Evolutionary conservation across 495 filamentous ascomycete genomes (phyloP), one percentile per base, ranked within the genome.

Genomic region (Diplogelasinospora grovesii): DNA sequence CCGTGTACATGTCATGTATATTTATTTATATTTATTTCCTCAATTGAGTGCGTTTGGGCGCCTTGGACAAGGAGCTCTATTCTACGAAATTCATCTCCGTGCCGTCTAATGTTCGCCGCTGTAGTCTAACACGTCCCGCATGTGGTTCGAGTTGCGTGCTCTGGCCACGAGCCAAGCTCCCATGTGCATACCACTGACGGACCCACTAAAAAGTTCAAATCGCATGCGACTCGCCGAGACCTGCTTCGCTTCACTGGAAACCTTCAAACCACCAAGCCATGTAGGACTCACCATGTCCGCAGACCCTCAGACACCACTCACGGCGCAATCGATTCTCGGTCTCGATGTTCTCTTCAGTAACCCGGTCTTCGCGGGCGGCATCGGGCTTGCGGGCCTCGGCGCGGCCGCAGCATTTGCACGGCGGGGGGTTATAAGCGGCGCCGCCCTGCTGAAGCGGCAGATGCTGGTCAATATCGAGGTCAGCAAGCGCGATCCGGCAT

Each of bases 391-490:
- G 49, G 86, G 80, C 16, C 71, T 97, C 22, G 92, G 86, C 36
- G 83, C 86, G 24, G 79, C 74, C 24, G 66, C 84, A 36, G 83
- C 85, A 0, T 71, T 89, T 40, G 82, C 80, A 13, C 89, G 90
- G 31, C 79, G 78, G 50, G 82, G 81, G 16, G 45, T 81, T 41
- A 80, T 84, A 39, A 70, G 78, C 56, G 79, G 79, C 35, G 80
- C 79, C 18, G 68, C 68, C 26, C 74, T 95, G 39, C 61, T 95
- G 38, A 83, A 85, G 27, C 78, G 83, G 31, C 85, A 89, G 36
- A 79, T 98, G 68, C 82, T 98, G 7, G 86, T 97, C 38, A 85
- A 96, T 53, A 75, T 97, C 49, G 93, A 97, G 60, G 95, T 98
- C 58, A 89, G 81, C 53, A 84, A 85, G 54, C 85, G 86, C 52